These are phyloP conservation scores for Linnemannia exigua DNA, from an alignment of 192 early-diverging fungal genomes.

Conservation along the genomic window DNA sequence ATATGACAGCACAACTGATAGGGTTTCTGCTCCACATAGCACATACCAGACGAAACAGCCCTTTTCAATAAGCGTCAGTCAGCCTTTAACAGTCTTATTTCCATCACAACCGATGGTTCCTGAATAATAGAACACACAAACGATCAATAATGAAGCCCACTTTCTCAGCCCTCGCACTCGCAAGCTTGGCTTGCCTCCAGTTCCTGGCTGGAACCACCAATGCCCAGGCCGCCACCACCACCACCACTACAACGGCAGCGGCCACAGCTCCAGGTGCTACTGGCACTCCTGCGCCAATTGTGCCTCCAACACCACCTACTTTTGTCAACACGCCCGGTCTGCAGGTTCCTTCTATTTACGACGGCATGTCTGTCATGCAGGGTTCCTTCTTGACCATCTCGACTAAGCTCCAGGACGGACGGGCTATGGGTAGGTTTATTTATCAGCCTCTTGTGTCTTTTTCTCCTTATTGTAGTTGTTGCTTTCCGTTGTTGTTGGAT, in stretches of 20 bases:
- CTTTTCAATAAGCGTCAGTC: neutral
- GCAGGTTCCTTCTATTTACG: constrained; percentile 6
- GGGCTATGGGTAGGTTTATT: constrained; percentile 29
- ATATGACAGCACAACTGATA: neutral
- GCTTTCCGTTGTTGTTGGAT: neutral
- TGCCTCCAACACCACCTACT: constrained; percentile 1
- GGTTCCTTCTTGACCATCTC: constrained; percentile 31
- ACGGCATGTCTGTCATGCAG: constrained; percentile 23
- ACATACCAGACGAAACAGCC: neutral
- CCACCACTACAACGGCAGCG: neutral
- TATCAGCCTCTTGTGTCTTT: neutral
- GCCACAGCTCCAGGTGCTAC: neutral
- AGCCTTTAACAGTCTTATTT: neutral
- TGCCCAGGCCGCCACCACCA: neutral
- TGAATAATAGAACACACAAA: neutral
- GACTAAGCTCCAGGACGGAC: neutral
- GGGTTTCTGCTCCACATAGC: neutral
- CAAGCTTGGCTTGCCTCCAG: constrained; percentile 27
- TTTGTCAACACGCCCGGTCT: constrained; percentile 45
- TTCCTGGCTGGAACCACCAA: constrained; percentile 3
- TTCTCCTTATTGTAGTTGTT: neutral
- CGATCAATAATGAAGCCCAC: constrained; percentile 20
- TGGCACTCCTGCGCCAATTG: neutral
- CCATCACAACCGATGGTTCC: neutral
- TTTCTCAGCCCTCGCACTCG: constrained; percentile 17